Evolutionary conservation across 1,284 basidiomycete species (phyloP).

Genomic region (Malassezia japonica): DNA sequence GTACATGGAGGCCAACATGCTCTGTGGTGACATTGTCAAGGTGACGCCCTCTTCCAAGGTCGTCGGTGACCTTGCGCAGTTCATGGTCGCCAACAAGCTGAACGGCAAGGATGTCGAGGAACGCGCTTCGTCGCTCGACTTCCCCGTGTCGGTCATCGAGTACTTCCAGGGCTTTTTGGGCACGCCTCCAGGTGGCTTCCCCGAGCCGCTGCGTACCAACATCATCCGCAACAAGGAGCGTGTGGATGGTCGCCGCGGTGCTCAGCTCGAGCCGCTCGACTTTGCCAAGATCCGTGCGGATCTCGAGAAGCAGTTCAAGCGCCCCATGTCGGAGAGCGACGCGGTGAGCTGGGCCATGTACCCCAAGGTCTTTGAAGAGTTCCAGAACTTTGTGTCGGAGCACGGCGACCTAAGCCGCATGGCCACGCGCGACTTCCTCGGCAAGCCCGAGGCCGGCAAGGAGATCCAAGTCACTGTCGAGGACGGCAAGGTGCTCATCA

Average conservation of each 20-base stretch:
- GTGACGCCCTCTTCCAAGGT: constrained; percentile 99
- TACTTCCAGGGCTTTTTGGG: constrained; percentile 74
- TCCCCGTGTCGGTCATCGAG: constrained; percentile 63
- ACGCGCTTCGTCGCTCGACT: constrained; percentile 80
- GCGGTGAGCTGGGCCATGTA: constrained; percentile 95
- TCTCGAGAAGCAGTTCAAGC: constrained; percentile 83
- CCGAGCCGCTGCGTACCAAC: constrained; percentile 80
- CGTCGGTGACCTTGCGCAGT: constrained; percentile 91
- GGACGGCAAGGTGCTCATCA: constrained; percentile 85
- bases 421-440: constrained; percentile 94
- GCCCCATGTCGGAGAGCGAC: constrained; percentile 70
- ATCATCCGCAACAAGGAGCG: constrained; percentile 88
- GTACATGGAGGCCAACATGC: constrained; percentile 60
- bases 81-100: constrained; percentile 93
- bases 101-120: constrained; percentile 75
- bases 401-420: constrained; percentile 74
- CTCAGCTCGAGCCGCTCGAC: constrained; percentile 74
- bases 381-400: constrained; percentile 83
- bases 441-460: constrained; percentile 79
- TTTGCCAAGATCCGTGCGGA: constrained; percentile 94
- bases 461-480: constrained; percentile 96
- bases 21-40: constrained; percentile 98
- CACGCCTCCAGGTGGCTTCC: constrained; percentile 70
- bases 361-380: constrained; percentile 94
- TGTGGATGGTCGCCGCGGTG: constrained; percentile 86